Evolutionary conservation across 345 rosid species (phyloP), one percentile per base, ranked within the genome.

Genomic region (Bruguiera gymnorhiza): DNA sequence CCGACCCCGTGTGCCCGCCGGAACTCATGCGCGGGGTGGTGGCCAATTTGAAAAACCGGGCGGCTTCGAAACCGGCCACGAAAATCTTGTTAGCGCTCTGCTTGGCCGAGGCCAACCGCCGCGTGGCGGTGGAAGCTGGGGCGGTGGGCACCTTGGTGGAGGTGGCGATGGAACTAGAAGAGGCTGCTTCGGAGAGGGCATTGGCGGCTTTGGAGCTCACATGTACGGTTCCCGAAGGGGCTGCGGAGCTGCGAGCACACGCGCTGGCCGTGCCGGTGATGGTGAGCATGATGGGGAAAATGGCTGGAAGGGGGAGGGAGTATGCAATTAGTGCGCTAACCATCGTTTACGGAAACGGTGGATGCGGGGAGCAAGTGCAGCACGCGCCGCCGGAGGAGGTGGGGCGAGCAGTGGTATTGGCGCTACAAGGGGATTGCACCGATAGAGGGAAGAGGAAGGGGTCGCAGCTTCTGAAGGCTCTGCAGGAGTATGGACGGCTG

Each of bases 211-310:
- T 93, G 66, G 97, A 90, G 83, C 87, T 89, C 27, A 80, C 86
- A 75, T 90, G 96, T 63, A 93, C 89, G 69, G 92, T 90, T 59
- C 70, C 72, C 3, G 89, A 85, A 72, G 97, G 96, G 26, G 91
- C 93, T 24, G 90, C 89, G 62, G 92, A 89, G 83, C 82, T 88
- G 77, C 80, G 92, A 16, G 75, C 83, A 24, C 98, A 90, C 73
- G 93, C 91, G 6, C 84, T 93, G 73, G 89, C 91, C 8, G 96
- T 93, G 53, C 98, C 97, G 10, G 96, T 84, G 69, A 93, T 93
- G 97, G 98, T 93, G 61, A 71, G 89, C 0, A 90, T 88, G 80
- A 93, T 93, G 98, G 97, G 92, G 65, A 84, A 80, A 70, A 71
- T 90, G 78, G 80, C 85, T 8, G 97, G 89, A 2, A 86, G 98